phyloP scores from a whole-genome alignment of 208 protist species.

The Polymyxa betae region DNA sequence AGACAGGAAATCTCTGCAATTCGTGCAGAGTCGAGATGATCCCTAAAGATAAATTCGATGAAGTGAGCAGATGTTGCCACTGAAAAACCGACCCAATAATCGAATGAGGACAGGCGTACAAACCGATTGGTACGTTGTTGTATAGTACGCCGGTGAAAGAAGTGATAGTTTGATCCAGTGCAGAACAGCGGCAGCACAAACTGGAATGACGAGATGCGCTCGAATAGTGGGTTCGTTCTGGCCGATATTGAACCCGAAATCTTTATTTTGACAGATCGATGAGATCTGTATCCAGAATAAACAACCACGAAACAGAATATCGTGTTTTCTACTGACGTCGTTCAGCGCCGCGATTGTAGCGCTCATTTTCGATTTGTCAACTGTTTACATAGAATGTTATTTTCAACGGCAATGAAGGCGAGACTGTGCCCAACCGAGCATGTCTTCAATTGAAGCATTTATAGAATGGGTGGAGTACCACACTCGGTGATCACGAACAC shows the following conservation, averaged over 20 bases:
- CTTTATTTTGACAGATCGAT: slow-evolving; percentile 31
- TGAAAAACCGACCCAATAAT: not conserved
- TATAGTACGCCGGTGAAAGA: slow-evolving; percentile 33
- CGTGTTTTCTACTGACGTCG: not conserved
- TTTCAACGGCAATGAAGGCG: not conserved
- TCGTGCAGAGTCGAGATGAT: slow-evolving; percentile 20
- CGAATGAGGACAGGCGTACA: slow-evolving; percentile 25
- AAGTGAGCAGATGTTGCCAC: not conserved
- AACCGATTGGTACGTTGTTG: slow-evolving; percentile 49
- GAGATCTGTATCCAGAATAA: not conserved
- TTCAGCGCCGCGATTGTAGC: slow-evolving; percentile 43
- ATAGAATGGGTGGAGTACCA: not conserved
- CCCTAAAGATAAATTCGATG: not conserved
- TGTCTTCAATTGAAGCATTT: not conserved
- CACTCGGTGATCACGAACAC: slow-evolving; percentile 24
- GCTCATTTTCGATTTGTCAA: slow-evolving; percentile 42
- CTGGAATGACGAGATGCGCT: not conserved
- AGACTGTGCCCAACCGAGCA: not conserved
- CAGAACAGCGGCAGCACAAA: not conserved
- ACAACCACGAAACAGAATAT: not conserved
- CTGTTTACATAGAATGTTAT: slow-evolving; percentile 12
- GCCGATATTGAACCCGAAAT: not conserved
- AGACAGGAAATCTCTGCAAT: not conserved
- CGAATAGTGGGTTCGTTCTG: not conserved
- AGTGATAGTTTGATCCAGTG: slow-evolving; percentile 45